phyloP scores from a whole-genome alignment of 208 protist species.

The Phytomonas serpens region DNA sequence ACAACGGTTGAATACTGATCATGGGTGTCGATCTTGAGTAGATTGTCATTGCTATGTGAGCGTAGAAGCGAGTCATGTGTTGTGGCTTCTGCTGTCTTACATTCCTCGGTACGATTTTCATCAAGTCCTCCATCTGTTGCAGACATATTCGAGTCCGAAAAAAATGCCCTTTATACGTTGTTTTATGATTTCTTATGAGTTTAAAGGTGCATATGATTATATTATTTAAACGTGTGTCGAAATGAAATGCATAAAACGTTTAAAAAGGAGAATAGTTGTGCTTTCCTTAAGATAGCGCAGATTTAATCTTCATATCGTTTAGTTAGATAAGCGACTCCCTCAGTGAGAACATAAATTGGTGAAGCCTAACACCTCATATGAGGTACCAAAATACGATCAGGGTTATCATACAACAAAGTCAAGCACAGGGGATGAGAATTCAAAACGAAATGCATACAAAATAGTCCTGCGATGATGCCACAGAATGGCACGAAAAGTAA shows the following conservation, averaged over 20 bases:
- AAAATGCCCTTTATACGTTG: neutral
- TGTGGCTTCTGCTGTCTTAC: neutral
- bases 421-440: neutral
- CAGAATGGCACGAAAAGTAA: neutral
- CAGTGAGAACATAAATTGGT: neutral
- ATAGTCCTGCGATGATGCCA: neutral
- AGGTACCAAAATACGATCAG: neutral
- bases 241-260: neutral
- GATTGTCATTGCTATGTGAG: slow-evolving; percentile 76
- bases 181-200: neutral
- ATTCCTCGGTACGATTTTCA: neutral
- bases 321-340: neutral
- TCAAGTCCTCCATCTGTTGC: neutral
- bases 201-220: neutral
- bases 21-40: slow-evolving; percentile 85
- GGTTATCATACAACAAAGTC: neutral
- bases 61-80: slow-evolving; percentile 19
- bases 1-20: slow-evolving; percentile 74
- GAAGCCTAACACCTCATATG: neutral
- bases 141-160: neutral
- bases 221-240: neutral
- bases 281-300: neutral
- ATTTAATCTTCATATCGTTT: neutral
- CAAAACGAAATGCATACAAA: neutral
- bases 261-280: neutral